Conservation (phyloP, 306 rosid species). For the Arachis stenosperma region DNA sequence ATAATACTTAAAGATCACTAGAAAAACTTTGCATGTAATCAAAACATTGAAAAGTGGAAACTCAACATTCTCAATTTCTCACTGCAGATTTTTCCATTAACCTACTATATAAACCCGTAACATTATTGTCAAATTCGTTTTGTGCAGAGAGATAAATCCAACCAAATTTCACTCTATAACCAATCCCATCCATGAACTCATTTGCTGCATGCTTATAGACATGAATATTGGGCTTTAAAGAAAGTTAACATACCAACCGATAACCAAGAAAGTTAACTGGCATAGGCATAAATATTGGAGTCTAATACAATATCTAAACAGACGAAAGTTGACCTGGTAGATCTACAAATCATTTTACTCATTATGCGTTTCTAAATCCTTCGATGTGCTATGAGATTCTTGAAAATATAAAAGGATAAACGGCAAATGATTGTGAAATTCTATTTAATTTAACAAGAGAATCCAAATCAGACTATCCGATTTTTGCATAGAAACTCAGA, state of each 20-base stretch:
- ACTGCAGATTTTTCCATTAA: too few relatives aligned
- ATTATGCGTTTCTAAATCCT: too few relatives aligned
- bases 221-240: neutral
- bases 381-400: neutral
- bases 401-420: neutral
- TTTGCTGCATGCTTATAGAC: neutral
- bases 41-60: too few relatives aligned
- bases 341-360: too few relatives aligned
- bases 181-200: neutral
- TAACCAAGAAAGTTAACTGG: neutral
- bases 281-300: neutral
- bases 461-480: neutral
- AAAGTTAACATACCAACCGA: neutral
- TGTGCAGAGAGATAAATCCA: neutral
- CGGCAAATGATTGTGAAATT: neutral
- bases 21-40: too few relatives aligned
- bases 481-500: neutral
- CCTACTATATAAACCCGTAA: too few relatives aligned
- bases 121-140: neutral
- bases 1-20: neutral
- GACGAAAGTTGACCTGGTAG: conserved; percentile 1
- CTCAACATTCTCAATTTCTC: too few relatives aligned
- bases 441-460: neutral
- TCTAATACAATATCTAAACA: neutral
- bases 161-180: neutral